Conservation (phyloP, 1,284 basidiomycete genomes). For the Ceratobasidium sp. region DNA sequence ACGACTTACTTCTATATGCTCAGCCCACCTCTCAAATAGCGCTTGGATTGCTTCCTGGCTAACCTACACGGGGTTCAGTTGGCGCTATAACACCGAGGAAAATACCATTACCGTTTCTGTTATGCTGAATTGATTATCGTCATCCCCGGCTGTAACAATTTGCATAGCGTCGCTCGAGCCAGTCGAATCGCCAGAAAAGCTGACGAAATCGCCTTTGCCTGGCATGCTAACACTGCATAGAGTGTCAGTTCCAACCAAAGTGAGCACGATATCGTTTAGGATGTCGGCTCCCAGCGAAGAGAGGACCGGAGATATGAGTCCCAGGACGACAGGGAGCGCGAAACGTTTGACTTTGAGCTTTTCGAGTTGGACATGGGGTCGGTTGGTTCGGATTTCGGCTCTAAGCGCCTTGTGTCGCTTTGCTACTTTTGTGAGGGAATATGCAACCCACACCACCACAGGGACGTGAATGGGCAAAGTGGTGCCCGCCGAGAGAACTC, state of each 20-base stretch:
- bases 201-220: background rate
- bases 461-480: constrained; percentile 20
- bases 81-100: background rate
- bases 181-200: too few relatives aligned
- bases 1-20: constrained; percentile 1
- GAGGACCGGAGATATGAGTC: constrained; percentile 12
- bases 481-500: constrained; percentile 14
- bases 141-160: constrained; percentile 3
- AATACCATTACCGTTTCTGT: background rate
- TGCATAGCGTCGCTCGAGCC: too few relatives aligned
- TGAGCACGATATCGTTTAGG: constrained; percentile 15
- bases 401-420: constrained; percentile 5
- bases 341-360: constrained; percentile 7
- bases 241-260: constrained; percentile 12
- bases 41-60: background rate
- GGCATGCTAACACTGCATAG: background rate
- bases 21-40: constrained; percentile 7
- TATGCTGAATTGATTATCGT: background rate
- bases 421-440: background rate
- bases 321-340: background rate
- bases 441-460: constrained; percentile 24
- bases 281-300: constrained; percentile 20
- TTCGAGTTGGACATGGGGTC: background rate
- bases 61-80: background rate
- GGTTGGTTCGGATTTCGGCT: background rate